Conservation (phyloP, 139 green algal genomes). For the Ettlia oleoabundans region DNA sequence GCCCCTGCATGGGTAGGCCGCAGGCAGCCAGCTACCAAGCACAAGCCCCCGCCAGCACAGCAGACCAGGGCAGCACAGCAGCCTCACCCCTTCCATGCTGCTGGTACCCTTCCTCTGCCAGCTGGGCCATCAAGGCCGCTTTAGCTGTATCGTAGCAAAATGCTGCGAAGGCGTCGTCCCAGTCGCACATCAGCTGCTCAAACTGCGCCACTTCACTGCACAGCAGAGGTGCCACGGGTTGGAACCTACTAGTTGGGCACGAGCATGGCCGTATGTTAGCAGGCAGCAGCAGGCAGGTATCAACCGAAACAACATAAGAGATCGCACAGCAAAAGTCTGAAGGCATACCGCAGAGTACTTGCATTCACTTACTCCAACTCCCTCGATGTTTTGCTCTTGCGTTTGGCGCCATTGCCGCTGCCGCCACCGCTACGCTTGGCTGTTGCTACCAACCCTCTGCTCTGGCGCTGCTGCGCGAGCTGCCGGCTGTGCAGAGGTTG, state of each 20-base stretch:
- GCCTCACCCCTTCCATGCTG: slow-evolving; percentile 27
- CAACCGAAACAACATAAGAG: neutral
- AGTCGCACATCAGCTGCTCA: slow-evolving; percentile 27
- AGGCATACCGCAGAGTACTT: neutral
- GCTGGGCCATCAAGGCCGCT: neutral
- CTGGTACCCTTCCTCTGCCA: slow-evolving; percentile 11
- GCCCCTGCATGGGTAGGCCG: neutral
- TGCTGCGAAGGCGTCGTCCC: slow-evolving; percentile 22
- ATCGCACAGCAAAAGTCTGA: neutral
- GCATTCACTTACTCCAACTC: neutral
- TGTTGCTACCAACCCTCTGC: no score
- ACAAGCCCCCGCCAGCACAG: neutral
- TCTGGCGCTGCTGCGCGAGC: no score
- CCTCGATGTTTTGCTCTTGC: no score
- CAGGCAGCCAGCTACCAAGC: neutral
- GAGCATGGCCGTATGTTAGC: neutral
- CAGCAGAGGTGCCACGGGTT: neutral
- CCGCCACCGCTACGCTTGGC: no score
- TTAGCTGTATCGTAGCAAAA: slow-evolving; percentile 1
- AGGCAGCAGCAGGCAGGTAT: no score
- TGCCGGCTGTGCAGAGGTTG: no score
- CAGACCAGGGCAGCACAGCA: neutral
- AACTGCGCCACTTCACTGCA: slow-evolving; percentile 23
- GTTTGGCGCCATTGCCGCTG: no score
- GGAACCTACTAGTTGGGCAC: neutral